These are phyloP conservation scores for Fusarium irregulare DNA, from an alignment of 2,329 filamentous ascomycete genomes.

Conservation along the genomic window DNA sequence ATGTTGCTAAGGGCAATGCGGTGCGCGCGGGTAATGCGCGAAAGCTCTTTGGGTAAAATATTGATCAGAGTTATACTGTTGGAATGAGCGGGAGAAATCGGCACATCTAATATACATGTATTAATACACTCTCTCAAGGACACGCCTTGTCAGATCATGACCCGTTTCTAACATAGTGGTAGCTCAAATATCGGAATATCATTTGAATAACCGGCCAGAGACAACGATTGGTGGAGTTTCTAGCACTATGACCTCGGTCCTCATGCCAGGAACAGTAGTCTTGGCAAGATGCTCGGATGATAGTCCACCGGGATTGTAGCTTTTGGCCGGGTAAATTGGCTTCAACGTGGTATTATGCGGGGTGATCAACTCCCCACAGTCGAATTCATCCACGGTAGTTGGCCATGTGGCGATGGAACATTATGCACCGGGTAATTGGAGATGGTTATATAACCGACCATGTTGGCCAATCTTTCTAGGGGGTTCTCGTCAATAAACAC, in stretches of 20 bases:
- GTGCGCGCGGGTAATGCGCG: slow-evolving; percentile 12
- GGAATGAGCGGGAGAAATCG: no score
- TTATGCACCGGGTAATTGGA: not conserved
- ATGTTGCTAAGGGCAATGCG: slow-evolving; percentile 6
- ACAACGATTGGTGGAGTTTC: slow-evolving; percentile 11
- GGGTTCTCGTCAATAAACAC: no score
- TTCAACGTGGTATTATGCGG: slow-evolving; percentile 1
- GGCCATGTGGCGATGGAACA: not conserved
- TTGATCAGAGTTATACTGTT: no score
- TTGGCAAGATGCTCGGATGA: not conserved
- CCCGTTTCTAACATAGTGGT: no score
- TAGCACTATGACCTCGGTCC: not conserved
- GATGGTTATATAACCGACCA: not conserved
- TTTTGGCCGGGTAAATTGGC: slow-evolving; percentile 3
- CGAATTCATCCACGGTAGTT: slow-evolving; percentile 3
- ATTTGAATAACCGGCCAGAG: not conserved
- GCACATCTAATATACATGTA: no score
- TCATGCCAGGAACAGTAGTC: not conserved
- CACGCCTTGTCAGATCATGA: not conserved
- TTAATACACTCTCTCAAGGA: no score
- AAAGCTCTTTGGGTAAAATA: not conserved
- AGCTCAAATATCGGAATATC: no score
- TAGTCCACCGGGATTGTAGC: not conserved
- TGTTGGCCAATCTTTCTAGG: no score
- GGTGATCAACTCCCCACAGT: slow-evolving; percentile 14